These are phyloP conservation scores for Phytophthora pisi DNA, from an alignment of 352 stramenopile genomes.

Conservation along the genomic window DNA sequence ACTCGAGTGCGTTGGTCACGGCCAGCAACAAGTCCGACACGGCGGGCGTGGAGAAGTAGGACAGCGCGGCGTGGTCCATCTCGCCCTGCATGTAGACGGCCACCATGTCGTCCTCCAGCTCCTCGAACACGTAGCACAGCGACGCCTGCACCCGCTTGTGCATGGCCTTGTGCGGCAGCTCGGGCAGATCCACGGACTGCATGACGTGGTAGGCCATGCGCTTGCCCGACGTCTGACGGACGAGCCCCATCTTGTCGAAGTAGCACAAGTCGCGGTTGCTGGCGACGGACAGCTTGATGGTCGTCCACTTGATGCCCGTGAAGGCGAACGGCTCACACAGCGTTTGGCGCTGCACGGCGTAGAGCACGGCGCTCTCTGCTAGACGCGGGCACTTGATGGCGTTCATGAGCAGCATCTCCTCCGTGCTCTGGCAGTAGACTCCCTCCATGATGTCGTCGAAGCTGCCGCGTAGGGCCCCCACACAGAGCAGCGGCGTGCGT, in stretches of 20 bases:
- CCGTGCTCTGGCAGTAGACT: constrained; percentile 42
- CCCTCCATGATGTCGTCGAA: constrained; percentile 60
- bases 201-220: constrained; percentile 52
- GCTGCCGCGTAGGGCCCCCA: constrained; percentile 39
- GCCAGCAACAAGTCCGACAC: constrained; percentile 33
- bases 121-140: constrained; percentile 49
- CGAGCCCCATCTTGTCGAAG: constrained; percentile 54
- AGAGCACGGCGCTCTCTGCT: constrained; percentile 45
- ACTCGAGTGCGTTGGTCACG: constrained; percentile 35
- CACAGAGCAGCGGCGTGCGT: constrained; percentile 28
- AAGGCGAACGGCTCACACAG: constrained; percentile 43
- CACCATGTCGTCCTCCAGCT: constrained; percentile 37
- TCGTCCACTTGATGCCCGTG: constrained; percentile 51
- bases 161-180: constrained; percentile 33
- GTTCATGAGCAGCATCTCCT: constrained; percentile 52
- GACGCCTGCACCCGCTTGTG: constrained; percentile 34
- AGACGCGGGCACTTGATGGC: constrained; percentile 43
- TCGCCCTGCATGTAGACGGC: constrained; percentile 47
- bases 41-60: constrained; percentile 36
- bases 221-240: constrained; percentile 36
- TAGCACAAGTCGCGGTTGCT: constrained; percentile 53
- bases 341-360: constrained; percentile 36
- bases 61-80: constrained; percentile 26
- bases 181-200: constrained; percentile 46
- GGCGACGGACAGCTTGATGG: constrained; percentile 38